A percentile compares a stretch with the other conserved stretches of the same genome.
Evolutionary conservation across 768 basidiomycete genomes (phyloP).

Genomic region (Brasilioporus rufonigricans): DNA sequence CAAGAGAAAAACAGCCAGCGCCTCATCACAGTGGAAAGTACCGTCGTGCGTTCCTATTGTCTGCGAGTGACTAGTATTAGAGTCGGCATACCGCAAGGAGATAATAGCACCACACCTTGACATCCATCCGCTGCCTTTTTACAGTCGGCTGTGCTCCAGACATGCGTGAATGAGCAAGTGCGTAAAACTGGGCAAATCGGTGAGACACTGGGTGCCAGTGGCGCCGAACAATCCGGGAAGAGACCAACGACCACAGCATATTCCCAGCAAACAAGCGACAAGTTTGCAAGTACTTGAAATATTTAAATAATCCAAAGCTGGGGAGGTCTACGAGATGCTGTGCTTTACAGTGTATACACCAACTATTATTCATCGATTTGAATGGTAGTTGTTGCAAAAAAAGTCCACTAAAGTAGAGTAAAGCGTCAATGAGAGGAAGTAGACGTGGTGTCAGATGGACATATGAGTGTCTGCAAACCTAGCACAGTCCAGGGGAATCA

Average conservation of each 20-base stretch:
- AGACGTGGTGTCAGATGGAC: slow-evolving; percentile 19
- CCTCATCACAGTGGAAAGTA: slow-evolving; percentile 97
- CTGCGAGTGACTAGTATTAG: slow-evolving; percentile 34
- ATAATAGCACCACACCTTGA: slow-evolving; percentile 31
- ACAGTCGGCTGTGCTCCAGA: slow-evolving; percentile 26
- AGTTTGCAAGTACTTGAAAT: not conserved
- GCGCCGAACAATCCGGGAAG: not conserved
- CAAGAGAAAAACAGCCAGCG: slow-evolving; percentile 88
- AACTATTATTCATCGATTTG: slow-evolving; percentile 18
- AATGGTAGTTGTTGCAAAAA: slow-evolving; percentile 14
- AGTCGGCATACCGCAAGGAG: not conserved
- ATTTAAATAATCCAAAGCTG: not conserved
- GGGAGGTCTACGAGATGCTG: slow-evolving; percentile 16
- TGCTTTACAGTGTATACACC: slow-evolving; percentile 23
- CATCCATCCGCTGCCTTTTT: slow-evolving; percentile 46
- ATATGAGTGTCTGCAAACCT: slow-evolving; percentile 18
- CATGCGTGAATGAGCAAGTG: slow-evolving; percentile 10
- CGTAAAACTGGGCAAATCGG: not conserved
- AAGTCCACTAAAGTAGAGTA: slow-evolving; percentile 25
- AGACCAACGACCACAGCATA: not conserved
- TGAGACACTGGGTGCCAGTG: not conserved
- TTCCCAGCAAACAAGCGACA: not conserved
- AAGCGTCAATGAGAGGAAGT: slow-evolving; percentile 27
- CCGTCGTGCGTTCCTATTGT: slow-evolving; percentile 93
- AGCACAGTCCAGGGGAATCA: slow-evolving; percentile 18